A percentile compares a stretch with the other conserved stretches of the same genome.
Evolutionary conservation across 768 basidiomycete genomes (phyloP).

Genomic region (Neoboletus magnificus): DNA sequence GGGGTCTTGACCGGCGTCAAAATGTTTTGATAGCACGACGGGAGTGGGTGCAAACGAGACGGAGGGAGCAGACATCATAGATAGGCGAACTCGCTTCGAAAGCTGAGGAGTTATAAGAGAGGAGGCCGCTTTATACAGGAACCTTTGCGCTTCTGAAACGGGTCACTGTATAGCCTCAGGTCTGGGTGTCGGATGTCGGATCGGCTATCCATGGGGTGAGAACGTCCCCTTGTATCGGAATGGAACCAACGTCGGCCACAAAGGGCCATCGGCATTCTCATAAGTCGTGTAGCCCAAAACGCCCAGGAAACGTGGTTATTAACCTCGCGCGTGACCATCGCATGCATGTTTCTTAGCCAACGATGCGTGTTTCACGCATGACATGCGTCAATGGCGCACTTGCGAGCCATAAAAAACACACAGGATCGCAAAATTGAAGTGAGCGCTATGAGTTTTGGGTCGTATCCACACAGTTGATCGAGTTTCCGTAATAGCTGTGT

Average conservation of each 20-base stretch:
- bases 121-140: neutral
- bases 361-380: neutral
- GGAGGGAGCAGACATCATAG: conserved; percentile 3
- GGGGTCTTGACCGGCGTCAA: conserved; percentile 9
- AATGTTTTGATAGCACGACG: conserved; percentile 11
- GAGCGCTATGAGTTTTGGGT: neutral
- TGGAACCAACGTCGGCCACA: neutral
- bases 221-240: neutral
- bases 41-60: conserved; percentile 25
- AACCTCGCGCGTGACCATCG: neutral
- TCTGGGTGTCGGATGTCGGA: neutral
- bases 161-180: neutral
- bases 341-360: neutral
- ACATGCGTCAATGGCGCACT: neutral
- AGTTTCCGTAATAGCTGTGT: neutral
- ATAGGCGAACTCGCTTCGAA: neutral
- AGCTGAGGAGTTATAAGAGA: neutral
- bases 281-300: too few species aligned
- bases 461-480: neutral
- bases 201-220: neutral
- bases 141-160: neutral
- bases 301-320: neutral
- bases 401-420: neutral
- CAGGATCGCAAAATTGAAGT: neutral
- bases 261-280: neutral